Evolutionary conservation across 768 basidiomycete genomes (phyloP).

Genomic region (Lactifluus echinatus): DNA sequence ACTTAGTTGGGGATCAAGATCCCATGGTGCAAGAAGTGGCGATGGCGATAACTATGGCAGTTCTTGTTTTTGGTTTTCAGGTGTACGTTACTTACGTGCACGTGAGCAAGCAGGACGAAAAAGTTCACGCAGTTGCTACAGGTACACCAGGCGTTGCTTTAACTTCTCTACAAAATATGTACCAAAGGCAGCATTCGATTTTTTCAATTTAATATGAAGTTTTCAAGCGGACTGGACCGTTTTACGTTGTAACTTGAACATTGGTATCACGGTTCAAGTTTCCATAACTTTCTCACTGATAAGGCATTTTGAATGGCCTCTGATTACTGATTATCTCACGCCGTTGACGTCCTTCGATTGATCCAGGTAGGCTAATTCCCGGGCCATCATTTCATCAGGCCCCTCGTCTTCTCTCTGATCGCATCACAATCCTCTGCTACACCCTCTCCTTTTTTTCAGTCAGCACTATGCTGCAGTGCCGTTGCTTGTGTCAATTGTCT

Average conservation of each 20-base stretch:
- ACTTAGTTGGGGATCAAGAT: background rate
- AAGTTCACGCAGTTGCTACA: background rate
- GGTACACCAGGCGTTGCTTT: background rate
- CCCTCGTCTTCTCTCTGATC: slow-evolving; percentile 8
- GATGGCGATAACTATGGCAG: background rate
- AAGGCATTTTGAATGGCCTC: slow-evolving; percentile 1
- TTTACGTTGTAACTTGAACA: too few relatives aligned
- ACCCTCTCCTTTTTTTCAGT: background rate
- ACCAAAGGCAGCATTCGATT: background rate
- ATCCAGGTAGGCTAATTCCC: slow-evolving; percentile 7
- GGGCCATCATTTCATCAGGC: background rate
- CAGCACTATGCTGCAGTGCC: background rate
- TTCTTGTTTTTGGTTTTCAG: too few relatives aligned
- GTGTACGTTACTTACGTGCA: background rate
- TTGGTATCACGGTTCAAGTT: background rate
- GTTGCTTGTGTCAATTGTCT: background rate
- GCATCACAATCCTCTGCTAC: background rate
- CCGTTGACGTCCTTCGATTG: background rate
- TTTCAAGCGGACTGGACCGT: background rate
- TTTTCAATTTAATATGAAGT: background rate
- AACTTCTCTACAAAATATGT: background rate
- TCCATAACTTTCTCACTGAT: background rate
- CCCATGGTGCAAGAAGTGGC: background rate
- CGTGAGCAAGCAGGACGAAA: background rate
- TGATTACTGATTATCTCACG: background rate